Evolutionary conservation across 306 rosid species (phyloP).

Genomic region (Hippophae gyantsensis): DNA sequence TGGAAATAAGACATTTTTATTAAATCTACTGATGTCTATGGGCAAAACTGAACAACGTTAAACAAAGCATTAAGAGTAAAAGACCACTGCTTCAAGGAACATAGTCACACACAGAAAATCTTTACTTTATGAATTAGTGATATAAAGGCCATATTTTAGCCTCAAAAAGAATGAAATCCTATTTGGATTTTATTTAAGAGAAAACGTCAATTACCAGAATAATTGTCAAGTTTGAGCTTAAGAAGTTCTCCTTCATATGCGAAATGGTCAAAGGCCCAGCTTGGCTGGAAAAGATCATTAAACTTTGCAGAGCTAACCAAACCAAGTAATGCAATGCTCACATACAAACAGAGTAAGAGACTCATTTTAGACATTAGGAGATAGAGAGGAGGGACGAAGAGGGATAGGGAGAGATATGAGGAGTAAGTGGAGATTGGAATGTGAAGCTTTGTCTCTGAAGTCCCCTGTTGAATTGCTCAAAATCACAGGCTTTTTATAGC

Average conservation of each 20-base stretch:
- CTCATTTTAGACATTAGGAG: conserved; percentile 8
- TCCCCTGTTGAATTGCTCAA: conserved; percentile 10
- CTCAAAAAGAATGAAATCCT: too few relatives aligned
- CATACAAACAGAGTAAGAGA: conserved; percentile 17
- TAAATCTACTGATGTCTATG: not conserved
- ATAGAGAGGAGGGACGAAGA: conserved; percentile 12
- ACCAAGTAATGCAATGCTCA: conserved; percentile 34
- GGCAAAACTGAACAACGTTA: not conserved
- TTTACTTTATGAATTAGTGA: too few relatives aligned
- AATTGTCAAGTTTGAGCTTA: conserved; percentile 69
- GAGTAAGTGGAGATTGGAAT: not conserved
- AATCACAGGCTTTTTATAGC: conserved; percentile 30
- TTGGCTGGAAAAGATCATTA: conserved; percentile 71
- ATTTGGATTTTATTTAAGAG: not conserved
- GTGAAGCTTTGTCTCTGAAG: conserved; percentile 26
- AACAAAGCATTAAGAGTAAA: not conserved
- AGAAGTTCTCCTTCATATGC: conserved; percentile 60
- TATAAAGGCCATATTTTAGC: too few relatives aligned
- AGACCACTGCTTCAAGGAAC: too few relatives aligned
- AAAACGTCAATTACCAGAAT: conserved; percentile 42
- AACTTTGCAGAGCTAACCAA: conserved; percentile 50
- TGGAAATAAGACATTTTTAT: not conserved
- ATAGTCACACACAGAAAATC: too few relatives aligned
- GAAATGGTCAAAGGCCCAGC: conserved; percentile 86
- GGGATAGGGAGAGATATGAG: not conserved